Percentiles rank a stretch among this genome's conserved stretches.
phyloP scores from a whole-genome alignment of 768 basidiomycete genomes.

The Leccinum longicurvipes region DNA sequence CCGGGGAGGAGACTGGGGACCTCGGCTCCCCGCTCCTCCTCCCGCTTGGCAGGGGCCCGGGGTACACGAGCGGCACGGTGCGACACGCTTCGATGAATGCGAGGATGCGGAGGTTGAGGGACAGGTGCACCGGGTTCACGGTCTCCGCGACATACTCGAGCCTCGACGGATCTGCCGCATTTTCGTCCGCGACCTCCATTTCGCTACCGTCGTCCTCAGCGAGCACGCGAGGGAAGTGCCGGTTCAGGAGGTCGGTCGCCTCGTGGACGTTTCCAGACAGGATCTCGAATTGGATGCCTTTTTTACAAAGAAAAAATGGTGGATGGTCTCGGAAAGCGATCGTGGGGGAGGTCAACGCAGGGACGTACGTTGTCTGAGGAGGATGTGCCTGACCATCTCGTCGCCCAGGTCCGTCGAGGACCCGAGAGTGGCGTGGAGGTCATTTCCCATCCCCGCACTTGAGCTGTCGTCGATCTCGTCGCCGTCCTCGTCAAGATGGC shows the following conservation, averaged over 20 bases:
- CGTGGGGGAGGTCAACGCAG: neutral
- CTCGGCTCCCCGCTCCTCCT: slow-evolving; percentile 4
- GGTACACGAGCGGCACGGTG: slow-evolving; percentile 57
- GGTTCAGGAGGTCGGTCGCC: slow-evolving; percentile 62
- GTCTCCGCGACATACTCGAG: slow-evolving; percentile 54
- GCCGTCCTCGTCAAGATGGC: slow-evolving; percentile 66
- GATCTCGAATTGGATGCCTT: slow-evolving; percentile 70
- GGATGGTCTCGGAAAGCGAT: neutral
- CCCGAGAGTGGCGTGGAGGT: slow-evolving; percentile 6
- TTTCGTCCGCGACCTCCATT: slow-evolving; percentile 20
- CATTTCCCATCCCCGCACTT: slow-evolving; percentile 20
- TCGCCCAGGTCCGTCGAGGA: slow-evolving; percentile 32
- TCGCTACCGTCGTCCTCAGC: slow-evolving; percentile 20
- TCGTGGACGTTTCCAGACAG: slow-evolving; percentile 74
- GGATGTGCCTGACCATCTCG: slow-evolving; percentile 42
- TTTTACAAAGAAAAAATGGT: neutral
- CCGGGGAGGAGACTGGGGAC: neutral
- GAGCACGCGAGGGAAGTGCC: slow-evolving; percentile 75
- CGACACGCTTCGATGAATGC: slow-evolving; percentile 86
- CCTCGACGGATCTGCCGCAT: slow-evolving; percentile 29
- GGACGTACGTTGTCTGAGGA: slow-evolving; percentile 52
- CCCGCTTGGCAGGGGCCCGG: slow-evolving; percentile 7
- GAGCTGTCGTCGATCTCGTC: slow-evolving; percentile 46
- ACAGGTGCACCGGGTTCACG: slow-evolving; percentile 72
- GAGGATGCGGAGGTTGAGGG: slow-evolving; percentile 82